Evolutionary conservation across 2,329 filamentous ascomycete genomes (phyloP).

Genomic region (Scedosporium boydii): DNA sequence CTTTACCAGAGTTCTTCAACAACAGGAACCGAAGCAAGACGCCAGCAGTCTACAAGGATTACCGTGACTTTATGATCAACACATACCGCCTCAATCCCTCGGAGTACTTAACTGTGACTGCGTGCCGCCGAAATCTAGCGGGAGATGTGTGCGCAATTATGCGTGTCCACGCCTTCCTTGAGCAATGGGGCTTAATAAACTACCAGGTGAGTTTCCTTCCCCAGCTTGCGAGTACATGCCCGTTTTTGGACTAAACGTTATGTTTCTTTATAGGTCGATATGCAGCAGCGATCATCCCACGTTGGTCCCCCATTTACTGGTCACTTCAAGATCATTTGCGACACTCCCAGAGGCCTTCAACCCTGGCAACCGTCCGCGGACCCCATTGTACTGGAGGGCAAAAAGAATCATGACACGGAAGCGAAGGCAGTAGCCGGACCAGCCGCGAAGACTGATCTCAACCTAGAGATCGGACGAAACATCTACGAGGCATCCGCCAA

Average conservation of each 20-base stretch:
- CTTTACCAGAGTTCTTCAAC: constrained; percentile 97
- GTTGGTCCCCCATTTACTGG: constrained; percentile 95
- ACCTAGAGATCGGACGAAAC: constrained; percentile 87
- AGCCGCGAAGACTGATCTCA: constrained; percentile 68
- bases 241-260: constrained; percentile 17
- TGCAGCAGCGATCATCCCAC: constrained; percentile 87
- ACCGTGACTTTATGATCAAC: constrained; percentile 99
- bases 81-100: constrained; percentile 93
- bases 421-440: constrained; percentile 56
- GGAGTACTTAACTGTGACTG: constrained; percentile 94
- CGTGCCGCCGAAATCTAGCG: constrained; percentile 86
- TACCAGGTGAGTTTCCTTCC: constrained; percentile 62
- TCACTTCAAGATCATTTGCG: constrained; percentile 91
- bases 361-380: constrained; percentile 88
- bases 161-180: constrained; percentile 94
- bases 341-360: constrained; percentile 89
- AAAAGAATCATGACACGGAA: constrained; percentile 61
- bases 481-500: constrained; percentile 91
- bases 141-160: constrained; percentile 99
- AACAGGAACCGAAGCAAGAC: constrained; percentile 97
- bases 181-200: constrained; percentile 98
- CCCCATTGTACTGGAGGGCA: constrained; percentile 53
- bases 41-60: constrained; percentile 93
- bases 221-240: neutral
- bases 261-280: constrained; percentile 62